Conservation (phyloP, 2,329 filamentous ascomycete species). For the Epichloe scottii region DNA sequence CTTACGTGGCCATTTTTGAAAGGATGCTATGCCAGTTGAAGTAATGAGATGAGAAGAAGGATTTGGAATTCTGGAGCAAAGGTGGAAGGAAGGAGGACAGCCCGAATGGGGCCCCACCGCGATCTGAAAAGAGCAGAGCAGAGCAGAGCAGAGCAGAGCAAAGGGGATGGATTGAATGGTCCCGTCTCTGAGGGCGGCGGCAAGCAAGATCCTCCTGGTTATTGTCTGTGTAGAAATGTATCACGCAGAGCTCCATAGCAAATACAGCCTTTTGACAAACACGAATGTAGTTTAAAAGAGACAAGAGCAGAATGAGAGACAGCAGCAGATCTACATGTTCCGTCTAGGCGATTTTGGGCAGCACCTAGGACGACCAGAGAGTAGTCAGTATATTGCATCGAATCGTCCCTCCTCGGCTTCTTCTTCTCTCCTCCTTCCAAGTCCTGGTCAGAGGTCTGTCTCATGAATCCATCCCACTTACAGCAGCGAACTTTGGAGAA, state of each 20-base stretch:
- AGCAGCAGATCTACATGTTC: background rate
- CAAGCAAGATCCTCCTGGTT: too few species aligned
- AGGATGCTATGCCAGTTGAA: background rate
- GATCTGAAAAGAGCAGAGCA: background rate
- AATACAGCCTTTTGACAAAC: background rate
- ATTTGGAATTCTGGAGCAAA: too few species aligned
- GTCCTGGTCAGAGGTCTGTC: background rate
- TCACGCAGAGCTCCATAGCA: background rate
- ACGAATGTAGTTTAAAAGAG: background rate
- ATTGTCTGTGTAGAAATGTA: background rate
- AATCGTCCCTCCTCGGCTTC: too few species aligned
- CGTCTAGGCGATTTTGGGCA: background rate
- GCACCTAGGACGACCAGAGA: background rate
- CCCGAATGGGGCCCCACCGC: too few species aligned
- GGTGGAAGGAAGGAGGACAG: too few species aligned
- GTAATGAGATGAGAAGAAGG: background rate
- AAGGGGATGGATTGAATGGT: too few species aligned
- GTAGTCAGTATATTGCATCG: background rate
- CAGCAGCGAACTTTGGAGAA: constrained; percentile 71
- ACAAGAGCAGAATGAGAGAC: background rate
- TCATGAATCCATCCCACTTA: constrained; percentile 28
- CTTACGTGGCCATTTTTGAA: constrained; percentile 11
- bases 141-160: background rate
- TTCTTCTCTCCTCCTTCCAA: background rate
- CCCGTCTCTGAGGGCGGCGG: too few species aligned